Percentiles rank a stretch among this genome's conserved stretches.
Conservation (phyloP, 495 filamentous ascomycete genomes). For the Penicillium maclennaniae region DNA sequence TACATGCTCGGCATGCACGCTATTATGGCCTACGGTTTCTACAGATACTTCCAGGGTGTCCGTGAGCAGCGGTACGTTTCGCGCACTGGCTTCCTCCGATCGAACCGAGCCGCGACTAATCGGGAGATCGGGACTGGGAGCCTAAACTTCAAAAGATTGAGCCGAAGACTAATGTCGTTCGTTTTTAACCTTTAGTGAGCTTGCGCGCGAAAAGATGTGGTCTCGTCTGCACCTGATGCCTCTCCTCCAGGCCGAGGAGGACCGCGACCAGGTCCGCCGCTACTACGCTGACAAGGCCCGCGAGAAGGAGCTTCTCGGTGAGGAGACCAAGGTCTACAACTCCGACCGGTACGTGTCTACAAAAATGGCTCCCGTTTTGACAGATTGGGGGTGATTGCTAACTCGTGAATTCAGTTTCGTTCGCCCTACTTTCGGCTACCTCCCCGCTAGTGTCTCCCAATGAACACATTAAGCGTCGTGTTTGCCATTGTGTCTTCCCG, state of each 20-base stretch:
- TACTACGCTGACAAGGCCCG: conserved; percentile 80
- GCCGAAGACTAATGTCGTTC: conserved; percentile 1
- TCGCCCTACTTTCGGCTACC: conserved; percentile 46
- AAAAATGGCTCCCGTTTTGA: background rate
- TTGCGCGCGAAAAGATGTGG: conserved; percentile 97
- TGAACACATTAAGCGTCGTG: conserved; percentile 16
- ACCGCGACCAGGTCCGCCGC: conserved; percentile 86
- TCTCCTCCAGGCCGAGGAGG: conserved; percentile 89
- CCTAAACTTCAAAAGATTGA: background rate
- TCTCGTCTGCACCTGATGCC: conserved; percentile 88
- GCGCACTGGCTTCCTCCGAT: conserved; percentile 5
- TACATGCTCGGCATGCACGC: conserved; percentile 70
- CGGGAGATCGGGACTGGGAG: background rate
- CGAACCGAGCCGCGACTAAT: background rate
- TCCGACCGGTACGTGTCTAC: conserved; percentile 67
- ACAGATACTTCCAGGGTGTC: conserved; percentile 70
- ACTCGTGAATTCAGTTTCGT: conserved; percentile 32
- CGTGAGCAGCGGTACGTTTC: conserved; percentile 78
- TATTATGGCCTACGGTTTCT: conserved; percentile 87
- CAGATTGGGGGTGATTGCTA: conserved; percentile 1
- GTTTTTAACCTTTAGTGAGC: conserved; percentile 59
- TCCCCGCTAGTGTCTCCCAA: conserved; percentile 39
- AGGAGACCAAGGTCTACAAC: conserved; percentile 78
- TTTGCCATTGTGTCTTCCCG: conserved; percentile 1
- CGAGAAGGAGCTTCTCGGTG: conserved; percentile 84